A percentile compares a stretch with the other conserved stretches of the same genome.
Evolutionary conservation across 345 rosid genomes (phyloP).

Genomic region (Salix suchowensis): DNA sequence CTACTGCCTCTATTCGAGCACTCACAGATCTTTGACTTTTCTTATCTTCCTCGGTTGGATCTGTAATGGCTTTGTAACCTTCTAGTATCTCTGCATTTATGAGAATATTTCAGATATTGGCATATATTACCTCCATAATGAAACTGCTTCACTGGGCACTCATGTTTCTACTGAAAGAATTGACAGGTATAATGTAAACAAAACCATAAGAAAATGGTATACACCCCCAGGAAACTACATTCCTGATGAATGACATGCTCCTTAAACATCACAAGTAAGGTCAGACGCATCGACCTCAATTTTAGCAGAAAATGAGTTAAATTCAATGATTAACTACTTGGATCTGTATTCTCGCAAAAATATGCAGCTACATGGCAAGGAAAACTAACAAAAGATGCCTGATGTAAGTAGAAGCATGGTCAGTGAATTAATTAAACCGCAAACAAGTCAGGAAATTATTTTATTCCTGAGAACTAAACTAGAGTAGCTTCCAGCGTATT

Average conservation of each 20-base stretch:
- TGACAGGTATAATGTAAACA: background rate
- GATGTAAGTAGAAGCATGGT: background rate
- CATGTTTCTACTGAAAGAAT: background rate
- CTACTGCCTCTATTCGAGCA: conserved; percentile 86
- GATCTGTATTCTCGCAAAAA: too few species aligned
- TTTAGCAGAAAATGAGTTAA: background rate
- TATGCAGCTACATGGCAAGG: too few species aligned
- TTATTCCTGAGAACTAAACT: too few species aligned
- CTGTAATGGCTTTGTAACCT: conserved; percentile 85
- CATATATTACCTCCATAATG: conserved; percentile 2
- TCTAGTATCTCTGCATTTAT: conserved; percentile 70
- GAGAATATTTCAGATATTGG: conserved; percentile 19
- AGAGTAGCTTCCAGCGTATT: too few species aligned
- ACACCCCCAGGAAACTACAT: conserved; percentile 3
- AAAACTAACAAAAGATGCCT: background rate
- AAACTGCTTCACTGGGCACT: background rate
- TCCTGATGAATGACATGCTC: background rate
- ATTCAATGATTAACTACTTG: background rate
- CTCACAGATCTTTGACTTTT: conserved; percentile 78
- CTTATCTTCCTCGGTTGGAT: conserved; percentile 88
- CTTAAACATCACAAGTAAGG: background rate
- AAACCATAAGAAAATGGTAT: background rate
- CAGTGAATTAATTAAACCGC: background rate
- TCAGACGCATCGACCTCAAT: background rate
- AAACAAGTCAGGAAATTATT: too few species aligned